Base-by-base conservation (phyloP, 2,329 filamentous ascomycete genomes). In the Achaetomium macrosporum region DNA sequence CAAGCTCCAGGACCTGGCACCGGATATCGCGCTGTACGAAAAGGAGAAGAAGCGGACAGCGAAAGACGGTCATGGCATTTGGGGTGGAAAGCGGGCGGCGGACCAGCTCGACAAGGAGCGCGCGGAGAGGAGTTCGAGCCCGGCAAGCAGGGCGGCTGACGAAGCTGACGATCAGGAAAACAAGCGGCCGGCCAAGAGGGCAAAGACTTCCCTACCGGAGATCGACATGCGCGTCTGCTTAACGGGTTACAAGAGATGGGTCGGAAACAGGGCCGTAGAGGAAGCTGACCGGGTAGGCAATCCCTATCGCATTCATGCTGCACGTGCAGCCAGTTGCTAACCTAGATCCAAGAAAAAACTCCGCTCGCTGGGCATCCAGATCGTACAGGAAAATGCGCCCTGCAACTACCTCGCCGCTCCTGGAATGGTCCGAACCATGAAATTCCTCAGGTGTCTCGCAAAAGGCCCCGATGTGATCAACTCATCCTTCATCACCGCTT, bases 331-430 rank as follows among this genome's bases (percentile, higher is more conserved):
- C 12, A 30, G 29, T 42, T 31, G n/a, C 36, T 43, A 50, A 56
- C 39, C 45, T 42, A 43, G 16, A 17, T 13, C 17, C 56, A 63
- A 95, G 89, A 84, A 79, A 72, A 87, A 87, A 71, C 77, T 99
- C 51, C 87, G 91, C 55, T 82, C 87, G 42, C 73, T 97, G 35
- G 93, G 93, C 8, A 88, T 99, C 51, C 77, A 84, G 60, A 81
- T 96, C 19, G 86, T 89, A 5, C 78, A 85, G 61, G 88, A 96
- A 64, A 83, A 83, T 25, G 79, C 81, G 44, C 78, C 82, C 42
- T 93, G 89, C 66, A 88, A 92, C 62, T 88, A 95, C 66, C 80
- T 99, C 11, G 90, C 90, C 33, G 92, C 92, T 3, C 93, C 92
- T 1, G 81, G 83, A 40, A 83, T 97, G 56, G 82, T 96, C 33